Base-by-base conservation (phyloP, 805 yeast genomes). In the Yamadazyma endophytica region DNA sequence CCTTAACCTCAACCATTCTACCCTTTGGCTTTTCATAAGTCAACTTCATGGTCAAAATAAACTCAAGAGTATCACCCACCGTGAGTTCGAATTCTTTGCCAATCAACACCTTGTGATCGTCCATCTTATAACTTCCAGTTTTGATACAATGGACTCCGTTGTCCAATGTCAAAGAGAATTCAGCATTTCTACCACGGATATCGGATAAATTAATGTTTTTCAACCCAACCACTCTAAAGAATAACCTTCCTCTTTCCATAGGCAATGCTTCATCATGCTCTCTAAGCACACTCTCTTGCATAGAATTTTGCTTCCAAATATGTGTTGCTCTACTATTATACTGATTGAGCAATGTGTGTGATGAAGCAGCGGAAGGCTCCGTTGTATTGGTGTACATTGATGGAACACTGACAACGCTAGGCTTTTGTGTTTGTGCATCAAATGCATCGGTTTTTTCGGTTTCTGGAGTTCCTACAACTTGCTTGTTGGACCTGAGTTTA, bases 141-240 rank as follows among this genome's bases (percentile, higher is more conserved):
- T 78, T 73, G 28, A 85, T 72, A 36, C 85, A 73, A 50, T 88
- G 94, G 22, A 77, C 75, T 5, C 95, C 95, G 51, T 88, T 88
- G 52, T 88, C 96, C 32, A 81, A 58, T 4, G 76, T 70, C 13
- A 78, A 42, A 31, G 71, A 66, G 49, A 75, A 70, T 33, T 66
- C 61, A 1, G 75, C 79, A 13, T 70, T 56, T 29, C 70, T 70
- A 6, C 54, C 51, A 13, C 43, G 46, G 18, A 74, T 42, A 13
- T 70, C 75, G 1, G 79, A 73, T 23, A 79, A 49, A n/a, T 54
- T 52, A 15, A 79, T 44, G 18, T 64, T 65, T 33, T 60, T 58
- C 26, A 77, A 50, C 1, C 70, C 69, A 30, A 69, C 56, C 9
- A 79, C 56, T 26, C 72, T 55, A 24, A 79, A 46, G 51, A 78